Conservation (phyloP, 2,329 filamentous ascomycete genomes). For the Neofusicoccum parvum region DNA sequence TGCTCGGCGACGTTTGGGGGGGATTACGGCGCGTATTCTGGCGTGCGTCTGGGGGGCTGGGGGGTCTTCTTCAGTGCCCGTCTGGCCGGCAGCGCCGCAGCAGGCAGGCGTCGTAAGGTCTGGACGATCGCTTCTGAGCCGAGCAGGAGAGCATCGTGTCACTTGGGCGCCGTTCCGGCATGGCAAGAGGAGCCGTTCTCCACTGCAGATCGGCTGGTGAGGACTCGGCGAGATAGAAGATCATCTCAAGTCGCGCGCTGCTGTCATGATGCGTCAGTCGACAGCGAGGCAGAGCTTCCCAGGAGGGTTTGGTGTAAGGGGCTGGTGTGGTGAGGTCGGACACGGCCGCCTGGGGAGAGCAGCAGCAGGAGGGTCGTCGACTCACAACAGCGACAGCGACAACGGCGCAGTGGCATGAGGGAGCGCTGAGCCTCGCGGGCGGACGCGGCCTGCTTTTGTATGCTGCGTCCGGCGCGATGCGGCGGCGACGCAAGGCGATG, state of each 20-base stretch:
- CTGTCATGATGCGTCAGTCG: conserved; percentile 15
- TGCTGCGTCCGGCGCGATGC: conserved; percentile 12
- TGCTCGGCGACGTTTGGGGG: background rate
- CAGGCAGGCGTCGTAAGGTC: background rate
- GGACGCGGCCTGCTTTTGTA: conserved; percentile 15
- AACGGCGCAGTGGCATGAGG: background rate
- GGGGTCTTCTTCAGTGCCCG: background rate
- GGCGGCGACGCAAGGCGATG: conserved; percentile 6
- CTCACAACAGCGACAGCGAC: background rate
- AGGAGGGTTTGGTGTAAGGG: conserved; percentile 4
- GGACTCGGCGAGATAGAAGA: conserved; percentile 11
- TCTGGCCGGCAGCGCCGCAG: too few species aligned
- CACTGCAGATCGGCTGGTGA: conserved; percentile 5
- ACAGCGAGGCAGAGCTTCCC: background rate
- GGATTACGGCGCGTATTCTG: background rate
- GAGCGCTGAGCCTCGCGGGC: conserved; percentile 4
- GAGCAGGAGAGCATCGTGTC: conserved; percentile 13
- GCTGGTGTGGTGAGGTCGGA: conserved; percentile 7
- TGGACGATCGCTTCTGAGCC: conserved; percentile 11
- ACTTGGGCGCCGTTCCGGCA: background rate
- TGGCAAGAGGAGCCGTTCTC: conserved; percentile 2
- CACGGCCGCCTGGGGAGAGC: background rate
- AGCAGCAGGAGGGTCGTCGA: background rate
- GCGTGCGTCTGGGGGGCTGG: background rate
- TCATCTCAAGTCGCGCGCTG: background rate